A percentile compares a stretch with the other conserved stretches of the same genome.
Conservation (phyloP, 2,329 filamentous ascomycete genomes). For the Hymenoscyphus repandus region DNA sequence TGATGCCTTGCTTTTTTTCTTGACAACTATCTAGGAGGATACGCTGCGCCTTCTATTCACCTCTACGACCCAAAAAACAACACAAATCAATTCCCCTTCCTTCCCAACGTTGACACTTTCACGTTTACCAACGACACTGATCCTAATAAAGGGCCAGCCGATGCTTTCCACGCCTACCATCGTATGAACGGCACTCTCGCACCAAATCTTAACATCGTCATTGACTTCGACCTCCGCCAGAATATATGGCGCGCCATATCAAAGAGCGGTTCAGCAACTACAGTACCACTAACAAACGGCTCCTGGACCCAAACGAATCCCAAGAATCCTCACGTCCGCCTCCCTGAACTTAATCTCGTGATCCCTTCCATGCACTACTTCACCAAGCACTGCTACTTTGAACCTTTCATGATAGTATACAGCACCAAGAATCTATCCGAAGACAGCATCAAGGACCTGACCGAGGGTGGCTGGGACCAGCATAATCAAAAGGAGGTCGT, state of each 20-base stretch:
- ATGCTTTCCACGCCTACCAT: background rate
- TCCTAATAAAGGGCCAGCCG: background rate
- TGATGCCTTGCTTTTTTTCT: background rate
- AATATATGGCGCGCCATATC: background rate
- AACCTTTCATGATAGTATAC: constrained; percentile 1
- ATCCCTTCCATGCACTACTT: background rate
- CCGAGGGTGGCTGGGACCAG: background rate
- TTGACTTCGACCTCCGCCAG: background rate
- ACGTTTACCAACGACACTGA: background rate
- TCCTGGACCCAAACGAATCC: background rate
- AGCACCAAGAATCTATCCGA: background rate
- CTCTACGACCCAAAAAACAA: background rate
- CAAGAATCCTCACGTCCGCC: background rate
- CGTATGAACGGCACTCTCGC: background rate
- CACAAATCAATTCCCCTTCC: background rate
- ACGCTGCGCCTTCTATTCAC: background rate
- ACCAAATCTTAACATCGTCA: background rate
- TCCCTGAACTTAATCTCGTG: background rate
- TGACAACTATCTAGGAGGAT: background rate
- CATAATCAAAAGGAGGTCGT: background rate
- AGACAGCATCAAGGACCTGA: background rate
- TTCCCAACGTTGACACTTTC: background rate
- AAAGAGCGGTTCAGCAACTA: background rate
- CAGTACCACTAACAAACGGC: background rate
- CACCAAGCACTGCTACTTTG: background rate